These are phyloP conservation scores for Amanita molliuscula DNA, from an alignment of 768 basidiomycete species.

Conservation along the genomic window DNA sequence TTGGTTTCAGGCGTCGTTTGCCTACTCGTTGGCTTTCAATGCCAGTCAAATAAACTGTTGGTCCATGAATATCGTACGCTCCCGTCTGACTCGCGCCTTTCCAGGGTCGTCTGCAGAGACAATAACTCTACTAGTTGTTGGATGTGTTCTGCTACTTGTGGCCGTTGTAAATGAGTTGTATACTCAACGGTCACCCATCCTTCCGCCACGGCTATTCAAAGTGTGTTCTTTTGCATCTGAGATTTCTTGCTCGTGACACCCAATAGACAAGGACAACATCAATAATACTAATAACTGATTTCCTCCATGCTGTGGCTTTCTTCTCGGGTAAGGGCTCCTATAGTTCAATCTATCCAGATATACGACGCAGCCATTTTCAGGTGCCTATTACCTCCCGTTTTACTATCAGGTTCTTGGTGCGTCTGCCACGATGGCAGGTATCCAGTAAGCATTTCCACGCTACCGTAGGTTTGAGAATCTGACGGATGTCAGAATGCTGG, in stretches of 20 bases:
- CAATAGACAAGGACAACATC: constrained; percentile 62
- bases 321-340: constrained; percentile 31
- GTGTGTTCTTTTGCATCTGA: constrained; percentile 19
- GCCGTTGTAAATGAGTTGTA: constrained; percentile 48
- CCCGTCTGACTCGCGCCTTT: neutral
- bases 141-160: constrained; percentile 38
- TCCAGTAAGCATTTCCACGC: constrained; percentile 35
- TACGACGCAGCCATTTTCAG: constrained; percentile 13
- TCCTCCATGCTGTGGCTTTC: constrained; percentile 58
- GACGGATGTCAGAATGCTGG: constrained; percentile 45
- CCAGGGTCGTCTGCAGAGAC: constrained; percentile 53
- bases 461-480: neutral
- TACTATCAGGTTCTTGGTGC: constrained; percentile 75
- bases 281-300: constrained; percentile 43
- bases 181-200: constrained; percentile 57
- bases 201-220: constrained; percentile 69
- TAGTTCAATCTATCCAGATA: neutral
- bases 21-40: constrained; percentile 66
- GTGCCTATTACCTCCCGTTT: constrained; percentile 60
- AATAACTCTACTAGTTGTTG: constrained; percentile 52
- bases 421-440: constrained; percentile 60
- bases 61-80: constrained; percentile 12
- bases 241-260: neutral
- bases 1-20: constrained; percentile 59
- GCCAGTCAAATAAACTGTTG: constrained; percentile 57